Percentiles rank a stretch among this genome's conserved stretches.
Evolutionary conservation across 2,329 filamentous ascomycete species (phyloP).

Genomic region (Colletotrichum brevisporum): DNA sequence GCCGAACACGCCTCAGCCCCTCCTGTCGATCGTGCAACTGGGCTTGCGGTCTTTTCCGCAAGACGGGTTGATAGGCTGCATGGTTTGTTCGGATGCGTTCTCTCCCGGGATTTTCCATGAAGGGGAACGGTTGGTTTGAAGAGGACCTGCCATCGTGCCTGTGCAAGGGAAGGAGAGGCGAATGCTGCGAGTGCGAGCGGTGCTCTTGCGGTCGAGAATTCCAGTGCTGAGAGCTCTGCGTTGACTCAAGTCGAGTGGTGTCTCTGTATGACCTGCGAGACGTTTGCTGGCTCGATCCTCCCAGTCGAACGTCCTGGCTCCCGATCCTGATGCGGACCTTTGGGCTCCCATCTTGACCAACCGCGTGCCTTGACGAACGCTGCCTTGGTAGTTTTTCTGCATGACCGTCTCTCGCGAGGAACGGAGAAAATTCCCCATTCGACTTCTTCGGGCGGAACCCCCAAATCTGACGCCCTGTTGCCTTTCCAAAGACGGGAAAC

Average conservation of each 20-base stretch:
- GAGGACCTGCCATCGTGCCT: too few species aligned
- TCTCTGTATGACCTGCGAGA: background rate
- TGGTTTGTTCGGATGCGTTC: background rate
- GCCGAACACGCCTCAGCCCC: slow-evolving; percentile 6
- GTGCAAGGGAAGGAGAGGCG: background rate
- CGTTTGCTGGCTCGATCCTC: slow-evolving; percentile 6
- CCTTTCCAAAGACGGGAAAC: slow-evolving; percentile 11
- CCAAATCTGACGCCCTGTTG: slow-evolving; percentile 25
- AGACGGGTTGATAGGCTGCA: background rate
- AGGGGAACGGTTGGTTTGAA: too few species aligned
- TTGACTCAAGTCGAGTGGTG: background rate
- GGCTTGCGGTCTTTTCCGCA: background rate
- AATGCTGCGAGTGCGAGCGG: background rate
- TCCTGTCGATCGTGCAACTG: background rate
- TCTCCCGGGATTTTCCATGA: too few species aligned
- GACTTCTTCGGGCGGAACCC: slow-evolving; percentile 20
- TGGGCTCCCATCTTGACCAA: slow-evolving; percentile 6
- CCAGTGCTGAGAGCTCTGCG: background rate
- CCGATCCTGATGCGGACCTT: slow-evolving; percentile 37
- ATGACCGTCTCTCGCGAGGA: background rate
- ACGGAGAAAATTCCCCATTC: background rate
- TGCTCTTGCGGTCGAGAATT: background rate
- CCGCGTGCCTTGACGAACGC: background rate
- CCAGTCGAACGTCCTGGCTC: slow-evolving; percentile 26
- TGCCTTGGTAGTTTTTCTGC: background rate